phyloP scores from a whole-genome alignment of 108 stramenopile species.

The Fragilariopsis cylindrus region DNA sequence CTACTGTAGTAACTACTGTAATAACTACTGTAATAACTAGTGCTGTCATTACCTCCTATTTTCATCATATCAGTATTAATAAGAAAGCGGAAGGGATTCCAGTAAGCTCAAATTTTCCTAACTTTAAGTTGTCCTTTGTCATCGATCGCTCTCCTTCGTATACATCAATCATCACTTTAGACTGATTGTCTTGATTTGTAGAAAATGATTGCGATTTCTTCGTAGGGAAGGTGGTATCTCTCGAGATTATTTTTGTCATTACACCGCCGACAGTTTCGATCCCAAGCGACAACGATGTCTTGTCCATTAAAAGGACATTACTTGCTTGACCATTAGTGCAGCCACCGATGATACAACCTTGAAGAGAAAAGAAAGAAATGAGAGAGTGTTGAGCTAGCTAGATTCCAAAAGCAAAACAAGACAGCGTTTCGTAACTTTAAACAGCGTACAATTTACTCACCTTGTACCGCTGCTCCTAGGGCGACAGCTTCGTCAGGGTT shows the following conservation, averaged over 20 bases:
- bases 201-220: slow-evolving; percentile 92
- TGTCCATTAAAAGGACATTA: slow-evolving; percentile 91
- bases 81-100: slow-evolving; percentile 95
- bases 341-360: slow-evolving; percentile 85
- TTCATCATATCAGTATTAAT: too few relatives aligned
- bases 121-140: slow-evolving; percentile 93
- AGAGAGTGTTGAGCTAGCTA: too few relatives aligned
- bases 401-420: background rate
- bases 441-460: slow-evolving; percentile 19
- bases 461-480: slow-evolving; percentile 96
- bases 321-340: slow-evolving; percentile 79
- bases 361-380: too few relatives aligned
- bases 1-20: too few relatives aligned
- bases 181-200: slow-evolving; percentile 94
- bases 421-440: slow-evolving; percentile 19
- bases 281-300: slow-evolving; percentile 92
- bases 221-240: slow-evolving; percentile 87
- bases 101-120: slow-evolving; percentile 95
- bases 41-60: too few relatives aligned
- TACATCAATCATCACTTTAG: slow-evolving; percentile 89
- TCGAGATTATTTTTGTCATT: slow-evolving; percentile 83
- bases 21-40: too few relatives aligned
- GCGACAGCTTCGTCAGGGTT: slow-evolving; percentile 99
- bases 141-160: slow-evolving; percentile 97
- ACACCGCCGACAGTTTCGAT: slow-evolving; percentile 93